Percentiles rank a stretch among this genome's conserved stretches.
phyloP scores from a whole-genome alignment of 768 basidiomycete genomes.

The Suillus alpinus region DNA sequence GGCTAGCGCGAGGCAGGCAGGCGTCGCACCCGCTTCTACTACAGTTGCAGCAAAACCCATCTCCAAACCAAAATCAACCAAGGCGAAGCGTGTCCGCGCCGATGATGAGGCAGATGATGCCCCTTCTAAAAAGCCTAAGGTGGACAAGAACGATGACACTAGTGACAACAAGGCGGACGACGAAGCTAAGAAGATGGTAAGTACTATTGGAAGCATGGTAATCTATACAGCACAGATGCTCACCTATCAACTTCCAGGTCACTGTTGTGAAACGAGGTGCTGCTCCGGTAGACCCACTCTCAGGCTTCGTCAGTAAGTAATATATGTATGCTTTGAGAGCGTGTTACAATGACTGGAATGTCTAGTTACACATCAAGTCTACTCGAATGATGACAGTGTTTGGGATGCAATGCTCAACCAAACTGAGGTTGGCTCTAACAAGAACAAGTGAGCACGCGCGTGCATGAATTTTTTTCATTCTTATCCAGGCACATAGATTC shows the following conservation, averaged over 20 bases:
- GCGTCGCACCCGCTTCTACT: conserved; percentile 20
- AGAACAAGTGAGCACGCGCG: conserved; percentile 44
- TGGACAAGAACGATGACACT: conserved; percentile 21
- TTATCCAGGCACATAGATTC: conserved; percentile 35
- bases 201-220: conserved; percentile 2
- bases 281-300: conserved; percentile 52
- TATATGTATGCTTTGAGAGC: not conserved
- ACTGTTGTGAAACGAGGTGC: conserved; percentile 51
- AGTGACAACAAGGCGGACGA: conserved; percentile 22
- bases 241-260: conserved; percentile 32
- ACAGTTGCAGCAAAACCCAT: conserved; percentile 23
- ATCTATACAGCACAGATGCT: not conserved
- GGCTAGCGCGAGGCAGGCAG: conserved; percentile 29
- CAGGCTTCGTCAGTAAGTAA: conserved; percentile 44
- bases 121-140: conserved; percentile 20
- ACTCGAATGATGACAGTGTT: conserved; percentile 35
- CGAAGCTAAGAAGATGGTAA: conserved; percentile 42
- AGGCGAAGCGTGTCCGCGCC: conserved; percentile 19
- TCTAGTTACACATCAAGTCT: conserved; percentile 53
- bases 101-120: conserved; percentile 7
- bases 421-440: conserved; percentile 46
- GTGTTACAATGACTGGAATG: not conserved
- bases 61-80: conserved; percentile 26
- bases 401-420: conserved; percentile 68
- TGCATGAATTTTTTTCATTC: not conserved